Percentiles rank a stretch among this genome's conserved stretches.
phyloP scores from a whole-genome alignment of 1,139 yeast genomes.

The Kodamaea anthophila region DNA sequence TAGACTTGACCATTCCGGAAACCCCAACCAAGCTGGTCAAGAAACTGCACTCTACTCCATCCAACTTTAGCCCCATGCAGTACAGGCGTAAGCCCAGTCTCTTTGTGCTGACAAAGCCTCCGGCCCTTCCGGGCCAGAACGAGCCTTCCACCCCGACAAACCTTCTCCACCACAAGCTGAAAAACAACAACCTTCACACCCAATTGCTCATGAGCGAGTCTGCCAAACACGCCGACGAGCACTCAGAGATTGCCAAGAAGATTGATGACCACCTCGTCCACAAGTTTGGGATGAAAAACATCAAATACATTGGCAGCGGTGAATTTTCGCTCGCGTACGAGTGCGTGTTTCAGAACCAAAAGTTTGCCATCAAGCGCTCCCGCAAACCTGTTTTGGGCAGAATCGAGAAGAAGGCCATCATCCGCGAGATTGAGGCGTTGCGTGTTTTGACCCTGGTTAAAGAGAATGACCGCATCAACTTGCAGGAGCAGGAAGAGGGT shows the following conservation, averaged over 20 bases:
- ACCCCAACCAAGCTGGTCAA: slow-evolving; percentile 40
- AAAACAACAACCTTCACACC: slow-evolving; percentile 10
- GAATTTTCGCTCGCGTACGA: slow-evolving; percentile 87
- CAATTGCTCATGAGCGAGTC: slow-evolving; percentile 11
- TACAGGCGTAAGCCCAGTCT: slow-evolving; percentile 9
- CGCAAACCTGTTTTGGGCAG: slow-evolving; percentile 47
- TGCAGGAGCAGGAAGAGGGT: slow-evolving; percentile 62
- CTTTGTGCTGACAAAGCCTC: slow-evolving; percentile 7
- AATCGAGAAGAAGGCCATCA: slow-evolving; percentile 30
- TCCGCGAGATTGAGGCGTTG: slow-evolving; percentile 40
- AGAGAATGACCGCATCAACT: slow-evolving; percentile 27
- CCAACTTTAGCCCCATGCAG: slow-evolving; percentile 26
- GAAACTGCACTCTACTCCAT: slow-evolving; percentile 28
- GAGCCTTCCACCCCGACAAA: slow-evolving; percentile 31
- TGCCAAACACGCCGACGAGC: slow-evolving; percentile 2
- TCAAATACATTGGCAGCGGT: slow-evolving; percentile 71
- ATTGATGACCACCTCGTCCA: slow-evolving; percentile 57
- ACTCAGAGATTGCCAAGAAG: slow-evolving; percentile 11
- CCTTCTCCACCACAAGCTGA: slow-evolving; percentile 10
- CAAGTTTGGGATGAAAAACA: slow-evolving; percentile 60
- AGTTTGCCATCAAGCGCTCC: slow-evolving; percentile 83
- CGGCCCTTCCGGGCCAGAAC: slow-evolving; percentile 4
- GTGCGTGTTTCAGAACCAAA: slow-evolving; percentile 56
- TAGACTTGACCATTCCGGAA: slow-evolving; percentile 27
- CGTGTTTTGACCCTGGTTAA: slow-evolving; percentile 37